These are phyloP conservation scores for Salix viminalis DNA, from an alignment of 345 rosid genomes.

Conservation along the genomic window DNA sequence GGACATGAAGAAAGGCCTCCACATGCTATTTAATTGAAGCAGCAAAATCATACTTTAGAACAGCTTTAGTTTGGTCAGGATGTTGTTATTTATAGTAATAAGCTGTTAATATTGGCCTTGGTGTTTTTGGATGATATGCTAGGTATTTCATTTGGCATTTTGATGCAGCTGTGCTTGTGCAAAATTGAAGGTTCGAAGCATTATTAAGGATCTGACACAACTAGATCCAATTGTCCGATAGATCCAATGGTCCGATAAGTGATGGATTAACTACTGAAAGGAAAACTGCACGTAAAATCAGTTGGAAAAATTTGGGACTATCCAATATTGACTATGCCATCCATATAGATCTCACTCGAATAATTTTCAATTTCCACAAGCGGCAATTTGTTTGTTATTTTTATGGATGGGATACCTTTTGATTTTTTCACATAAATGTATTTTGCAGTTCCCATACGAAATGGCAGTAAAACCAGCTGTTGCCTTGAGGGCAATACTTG, in stretches of 20 bases:
- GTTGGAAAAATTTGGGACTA: too few species aligned
- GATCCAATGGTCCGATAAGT: too few species aligned
- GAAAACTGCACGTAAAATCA: too few species aligned
- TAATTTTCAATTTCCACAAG: too few species aligned
- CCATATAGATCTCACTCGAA: too few species aligned
- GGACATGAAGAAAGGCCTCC: background rate
- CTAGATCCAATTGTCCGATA: too few species aligned
- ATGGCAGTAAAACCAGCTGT: slow-evolving; percentile 91
- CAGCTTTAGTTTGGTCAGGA: background rate
- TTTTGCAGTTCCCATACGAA: slow-evolving; percentile 23
- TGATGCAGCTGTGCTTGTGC: too few species aligned
- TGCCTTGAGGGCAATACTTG: slow-evolving; percentile 71
- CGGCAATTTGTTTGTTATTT: background rate
- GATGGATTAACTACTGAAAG: too few species aligned
- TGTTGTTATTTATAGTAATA: background rate
- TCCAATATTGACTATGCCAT: too few species aligned
- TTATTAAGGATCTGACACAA: too few species aligned
- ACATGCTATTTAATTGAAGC: background rate
- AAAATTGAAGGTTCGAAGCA: too few species aligned
- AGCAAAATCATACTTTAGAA: background rate
- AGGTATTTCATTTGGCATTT: background rate
- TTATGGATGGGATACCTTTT: background rate
- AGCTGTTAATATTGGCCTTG: background rate
- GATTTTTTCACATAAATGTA: background rate
- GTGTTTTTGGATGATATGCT: background rate